These are phyloP conservation scores for Coelastrella sp. DNA, from an alignment of 139 green algal genomes.

Conservation along the genomic window DNA sequence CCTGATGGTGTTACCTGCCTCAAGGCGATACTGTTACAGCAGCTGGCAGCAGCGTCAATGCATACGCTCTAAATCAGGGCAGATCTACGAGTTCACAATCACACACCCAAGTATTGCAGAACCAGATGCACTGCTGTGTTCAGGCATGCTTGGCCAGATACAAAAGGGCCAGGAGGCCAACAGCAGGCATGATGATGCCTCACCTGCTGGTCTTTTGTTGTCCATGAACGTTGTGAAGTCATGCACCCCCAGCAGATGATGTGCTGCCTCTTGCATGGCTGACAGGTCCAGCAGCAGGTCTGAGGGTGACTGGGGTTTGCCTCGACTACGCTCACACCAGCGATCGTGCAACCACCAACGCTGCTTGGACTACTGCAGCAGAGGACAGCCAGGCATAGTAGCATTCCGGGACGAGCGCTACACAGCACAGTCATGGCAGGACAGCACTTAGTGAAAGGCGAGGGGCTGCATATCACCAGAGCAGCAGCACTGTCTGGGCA, in stretches of 20 bases:
- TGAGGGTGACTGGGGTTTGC: slow-evolving; percentile 49
- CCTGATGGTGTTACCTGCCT: too few relatives aligned
- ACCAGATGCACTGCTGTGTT: not conserved
- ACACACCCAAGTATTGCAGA: not conserved
- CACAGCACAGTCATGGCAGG: not conserved
- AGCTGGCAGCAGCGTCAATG: too few relatives aligned
- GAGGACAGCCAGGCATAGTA: not conserved
- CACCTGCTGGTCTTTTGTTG: slow-evolving; percentile 56
- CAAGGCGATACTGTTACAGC: too few relatives aligned
- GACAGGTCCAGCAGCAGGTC: slow-evolving; percentile 54
- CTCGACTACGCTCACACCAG: slow-evolving; percentile 52
- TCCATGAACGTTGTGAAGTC: slow-evolving; percentile 64
- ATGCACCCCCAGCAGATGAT: slow-evolving; percentile 51
- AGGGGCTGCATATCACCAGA: not conserved
- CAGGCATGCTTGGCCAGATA: slow-evolving; percentile 6
- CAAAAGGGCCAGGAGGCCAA: not conserved
- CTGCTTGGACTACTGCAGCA: slow-evolving; percentile 33
- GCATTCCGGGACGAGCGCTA: not conserved
- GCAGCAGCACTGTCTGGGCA: too few relatives aligned
- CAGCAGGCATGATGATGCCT: not conserved
- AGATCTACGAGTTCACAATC: not conserved
- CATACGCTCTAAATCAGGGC: too few relatives aligned
- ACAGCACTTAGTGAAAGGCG: not conserved
- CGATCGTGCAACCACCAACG: slow-evolving; percentile 63
- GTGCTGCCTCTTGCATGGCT: slow-evolving; percentile 54